Conservation (phyloP, 805 yeast genomes). For the Metschnikowia koreensis region DNA sequence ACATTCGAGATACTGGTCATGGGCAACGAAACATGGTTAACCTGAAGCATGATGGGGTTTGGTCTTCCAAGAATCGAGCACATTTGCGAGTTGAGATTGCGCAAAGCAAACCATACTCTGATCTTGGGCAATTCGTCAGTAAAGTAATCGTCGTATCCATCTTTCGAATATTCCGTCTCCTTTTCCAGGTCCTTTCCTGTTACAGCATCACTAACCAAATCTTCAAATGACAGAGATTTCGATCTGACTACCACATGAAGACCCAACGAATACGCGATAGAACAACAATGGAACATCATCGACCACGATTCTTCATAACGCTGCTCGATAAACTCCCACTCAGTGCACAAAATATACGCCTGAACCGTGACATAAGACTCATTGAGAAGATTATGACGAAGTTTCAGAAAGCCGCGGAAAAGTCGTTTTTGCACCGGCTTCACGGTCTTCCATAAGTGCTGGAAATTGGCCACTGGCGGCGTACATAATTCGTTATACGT, state of each 20-base stretch:
- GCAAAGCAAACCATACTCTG: slow-evolving; percentile 51
- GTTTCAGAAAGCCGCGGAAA: slow-evolving; percentile 41
- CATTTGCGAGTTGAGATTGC: slow-evolving; percentile 46
- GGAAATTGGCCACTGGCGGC: slow-evolving; percentile 11
- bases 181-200: background rate
- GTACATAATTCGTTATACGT: slow-evolving; percentile 18
- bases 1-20: slow-evolving; percentile 17
- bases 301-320: slow-evolving; percentile 54
- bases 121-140: slow-evolving; percentile 31
- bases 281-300: slow-evolving; percentile 47
- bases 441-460: slow-evolving; percentile 20
- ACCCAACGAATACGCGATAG: slow-evolving; percentile 51
- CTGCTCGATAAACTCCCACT: slow-evolving; percentile 48
- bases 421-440: slow-evolving; percentile 25
- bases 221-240: background rate
- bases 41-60: slow-evolving; percentile 46
- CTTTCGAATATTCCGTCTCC: background rate
- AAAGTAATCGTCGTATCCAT: slow-evolving; percentile 20
- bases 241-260: slow-evolving; percentile 43
- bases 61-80: slow-evolving; percentile 55
- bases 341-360: slow-evolving; percentile 50
- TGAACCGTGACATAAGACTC: slow-evolving; percentile 50
- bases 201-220: background rate
- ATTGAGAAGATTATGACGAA: slow-evolving; percentile 45
- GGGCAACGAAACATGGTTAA: slow-evolving; percentile 29